These are phyloP conservation scores for Lipomyces spencermartinsiae DNA, from an alignment of 805 yeast genomes.

Conservation along the genomic window DNA sequence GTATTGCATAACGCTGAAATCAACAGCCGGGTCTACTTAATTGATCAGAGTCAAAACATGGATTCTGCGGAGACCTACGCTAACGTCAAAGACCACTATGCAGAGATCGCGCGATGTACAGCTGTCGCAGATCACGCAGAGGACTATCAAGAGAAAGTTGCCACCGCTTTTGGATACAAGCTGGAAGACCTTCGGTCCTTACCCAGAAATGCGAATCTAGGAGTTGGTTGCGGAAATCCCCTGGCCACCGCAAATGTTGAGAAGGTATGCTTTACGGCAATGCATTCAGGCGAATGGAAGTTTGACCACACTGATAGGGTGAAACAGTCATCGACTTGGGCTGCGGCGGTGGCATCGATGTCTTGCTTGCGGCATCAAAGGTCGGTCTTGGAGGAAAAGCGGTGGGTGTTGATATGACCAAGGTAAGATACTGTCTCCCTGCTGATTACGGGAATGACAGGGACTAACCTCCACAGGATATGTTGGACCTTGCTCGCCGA, in stretches of 20 bases:
- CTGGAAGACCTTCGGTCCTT: conserved; percentile 7
- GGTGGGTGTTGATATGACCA: conserved; percentile 10
- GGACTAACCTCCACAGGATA: not conserved
- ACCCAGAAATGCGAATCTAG: conserved; percentile 12
- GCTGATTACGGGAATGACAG: no score
- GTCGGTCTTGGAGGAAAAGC: conserved; percentile 11
- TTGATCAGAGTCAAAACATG: not conserved
- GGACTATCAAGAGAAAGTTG: conserved; percentile 3
- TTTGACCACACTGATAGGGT: not conserved
- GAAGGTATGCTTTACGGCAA: not conserved
- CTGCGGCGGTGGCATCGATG: conserved; percentile 11
- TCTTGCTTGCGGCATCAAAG: conserved; percentile 10
- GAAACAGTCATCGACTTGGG: conserved; percentile 11
- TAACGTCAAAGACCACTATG: conserved; percentile 19
- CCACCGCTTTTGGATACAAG: conserved; percentile 6
- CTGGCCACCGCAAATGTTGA: conserved; percentile 5
- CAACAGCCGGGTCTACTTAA: no score
- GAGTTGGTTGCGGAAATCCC: conserved; percentile 10
- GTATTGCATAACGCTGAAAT: no score
- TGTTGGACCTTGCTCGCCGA: conserved; percentile 9
- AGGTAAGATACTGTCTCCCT: conserved; percentile 4
- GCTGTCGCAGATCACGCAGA: conserved; percentile 2
- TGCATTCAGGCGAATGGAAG: not conserved
- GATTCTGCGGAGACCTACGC: not conserved
- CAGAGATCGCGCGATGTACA: not conserved